phyloP scores from a whole-genome alignment of 208 protist species.

The Crithidia expoeki region DNA sequence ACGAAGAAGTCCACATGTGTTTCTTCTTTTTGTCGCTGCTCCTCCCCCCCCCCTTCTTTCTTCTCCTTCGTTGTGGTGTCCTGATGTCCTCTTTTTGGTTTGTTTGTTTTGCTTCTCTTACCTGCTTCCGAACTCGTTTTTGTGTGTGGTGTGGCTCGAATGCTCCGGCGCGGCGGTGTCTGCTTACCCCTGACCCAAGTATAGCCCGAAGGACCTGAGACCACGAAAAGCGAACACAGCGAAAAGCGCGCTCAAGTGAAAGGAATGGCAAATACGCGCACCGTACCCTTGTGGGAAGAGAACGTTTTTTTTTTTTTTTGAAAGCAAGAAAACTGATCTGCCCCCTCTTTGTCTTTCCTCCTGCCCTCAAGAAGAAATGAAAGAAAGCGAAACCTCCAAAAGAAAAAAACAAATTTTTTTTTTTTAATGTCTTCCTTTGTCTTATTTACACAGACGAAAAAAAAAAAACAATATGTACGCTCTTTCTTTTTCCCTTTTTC shows the following conservation, averaged over 20 bases:
- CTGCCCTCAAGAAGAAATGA: not conserved
- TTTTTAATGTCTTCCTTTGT: conserved; percentile 6
- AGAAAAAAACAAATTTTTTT: conserved; percentile 26
- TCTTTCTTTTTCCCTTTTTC: conserved; percentile 31
- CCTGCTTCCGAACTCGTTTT: too few relatives aligned
- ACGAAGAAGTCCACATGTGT: too few relatives aligned
- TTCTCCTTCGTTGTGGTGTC: too few relatives aligned
- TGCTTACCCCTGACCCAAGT: conserved; percentile 4
- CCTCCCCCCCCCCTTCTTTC: too few relatives aligned
- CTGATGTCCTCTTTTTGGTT: too few relatives aligned
- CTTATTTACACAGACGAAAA: too few relatives aligned
- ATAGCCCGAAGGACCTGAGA: too few relatives aligned
- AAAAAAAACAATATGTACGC: not conserved
- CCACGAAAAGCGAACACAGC: not conserved
- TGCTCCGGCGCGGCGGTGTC: too few relatives aligned
- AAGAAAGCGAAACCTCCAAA: not conserved
- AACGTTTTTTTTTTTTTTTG: not conserved
- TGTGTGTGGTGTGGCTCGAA: too few relatives aligned
- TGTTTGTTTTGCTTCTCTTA: too few relatives aligned
- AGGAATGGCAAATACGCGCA: not conserved
- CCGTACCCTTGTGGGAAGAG: not conserved
- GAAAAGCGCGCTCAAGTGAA: not conserved
- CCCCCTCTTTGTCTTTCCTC: conserved; percentile 12
- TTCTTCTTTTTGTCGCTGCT: too few relatives aligned
- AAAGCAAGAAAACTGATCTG: not conserved